Evolutionary conservation across 1,284 basidiomycete genomes (phyloP), one percentile per base, ranked within the genome.

Genomic region (Marasmius sp.): DNA sequence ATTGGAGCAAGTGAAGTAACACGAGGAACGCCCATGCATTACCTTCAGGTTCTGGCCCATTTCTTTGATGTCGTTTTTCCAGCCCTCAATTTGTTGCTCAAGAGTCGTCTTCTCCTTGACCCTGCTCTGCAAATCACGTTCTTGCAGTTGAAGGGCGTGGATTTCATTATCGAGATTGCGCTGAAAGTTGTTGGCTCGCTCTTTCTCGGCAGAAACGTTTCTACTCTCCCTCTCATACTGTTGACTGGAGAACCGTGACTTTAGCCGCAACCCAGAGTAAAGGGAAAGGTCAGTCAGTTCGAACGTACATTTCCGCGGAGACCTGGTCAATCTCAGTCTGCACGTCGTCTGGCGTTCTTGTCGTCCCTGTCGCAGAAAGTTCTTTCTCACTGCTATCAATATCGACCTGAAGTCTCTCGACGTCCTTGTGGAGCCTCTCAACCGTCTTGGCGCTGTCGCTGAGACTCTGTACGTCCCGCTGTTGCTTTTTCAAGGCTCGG

Each of bases 331-430:
- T 78, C 68, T 95, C 89, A 27, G 71, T 76, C 71, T 97, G 92
- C 2, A 97, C 88, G 57, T 95, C 94, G 54, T 94, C 92, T 1
- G 86, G 84, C 0, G 94, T 95, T 74, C 89, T 93, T 6, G 85
- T 84, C 12, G 89, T 90, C 2, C 94, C 95, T 1, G 86, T 87
- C 4, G 82, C 77, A 22, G 83, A 77, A 11, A 98, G 80, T 45
- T 91, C 87, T 39, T 78, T 78, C 73, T 97, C 92, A 43, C 94
- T 77, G 50, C 79, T 76, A n/a, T 74, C 64, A 43, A 92, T 84
- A 51, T 94, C 92, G 43, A 81, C 75, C 60, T 82, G 80, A 27
- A 95, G 80, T 22, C 85, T 84, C 39, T 85, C 83, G 14, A 88
- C 77, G 62, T 96, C 93, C 57, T 77, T 79, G 51, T 86, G 82